Conservation (phyloP, 768 basidiomycete species). For the Phylloporus scabripes region DNA sequence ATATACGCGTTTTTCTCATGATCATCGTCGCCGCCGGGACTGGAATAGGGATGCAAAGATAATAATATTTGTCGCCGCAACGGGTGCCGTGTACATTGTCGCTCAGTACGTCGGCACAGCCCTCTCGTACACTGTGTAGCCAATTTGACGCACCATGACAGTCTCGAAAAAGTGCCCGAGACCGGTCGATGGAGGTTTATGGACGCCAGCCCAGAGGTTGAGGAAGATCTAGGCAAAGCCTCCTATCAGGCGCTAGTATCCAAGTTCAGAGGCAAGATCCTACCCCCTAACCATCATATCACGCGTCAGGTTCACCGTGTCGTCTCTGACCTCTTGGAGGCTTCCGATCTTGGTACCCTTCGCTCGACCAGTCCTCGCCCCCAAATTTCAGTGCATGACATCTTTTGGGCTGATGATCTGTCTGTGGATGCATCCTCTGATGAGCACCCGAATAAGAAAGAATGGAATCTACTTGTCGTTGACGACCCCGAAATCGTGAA, state of each 20-base stretch:
- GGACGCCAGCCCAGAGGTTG: constrained; percentile 56
- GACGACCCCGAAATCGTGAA: constrained; percentile 67
- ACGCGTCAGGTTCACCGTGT: constrained; percentile 66
- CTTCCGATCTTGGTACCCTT: constrained; percentile 67
- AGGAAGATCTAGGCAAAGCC: constrained; percentile 47
- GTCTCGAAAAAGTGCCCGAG: constrained; percentile 80
- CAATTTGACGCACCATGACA: constrained; percentile 24
- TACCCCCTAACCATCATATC: constrained; percentile 63
- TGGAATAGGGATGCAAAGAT: constrained; percentile 11
- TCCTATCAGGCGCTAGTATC: constrained; percentile 40
- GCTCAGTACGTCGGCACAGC: constrained; percentile 22
- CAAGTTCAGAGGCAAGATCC: constrained; percentile 48
- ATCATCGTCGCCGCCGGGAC: constrained; percentile 3
- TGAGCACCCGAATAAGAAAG: constrained; percentile 9
- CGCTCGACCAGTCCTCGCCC: constrained; percentile 8
- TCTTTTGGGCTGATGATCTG: constrained; percentile 21
- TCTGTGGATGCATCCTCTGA: constrained; percentile 6
- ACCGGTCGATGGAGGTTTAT: constrained; percentile 90
- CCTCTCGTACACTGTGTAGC: background rate
- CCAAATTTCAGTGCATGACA: constrained; percentile 8
- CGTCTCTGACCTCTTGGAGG: constrained; percentile 60
- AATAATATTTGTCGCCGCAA: constrained; percentile 13
- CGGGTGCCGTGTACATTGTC: constrained; percentile 24
- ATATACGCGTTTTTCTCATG: constrained; percentile 26
- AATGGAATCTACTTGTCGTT: constrained; percentile 74